phyloP scores from a whole-genome alignment of 345 rosid species.

The Salix udensis region DNA sequence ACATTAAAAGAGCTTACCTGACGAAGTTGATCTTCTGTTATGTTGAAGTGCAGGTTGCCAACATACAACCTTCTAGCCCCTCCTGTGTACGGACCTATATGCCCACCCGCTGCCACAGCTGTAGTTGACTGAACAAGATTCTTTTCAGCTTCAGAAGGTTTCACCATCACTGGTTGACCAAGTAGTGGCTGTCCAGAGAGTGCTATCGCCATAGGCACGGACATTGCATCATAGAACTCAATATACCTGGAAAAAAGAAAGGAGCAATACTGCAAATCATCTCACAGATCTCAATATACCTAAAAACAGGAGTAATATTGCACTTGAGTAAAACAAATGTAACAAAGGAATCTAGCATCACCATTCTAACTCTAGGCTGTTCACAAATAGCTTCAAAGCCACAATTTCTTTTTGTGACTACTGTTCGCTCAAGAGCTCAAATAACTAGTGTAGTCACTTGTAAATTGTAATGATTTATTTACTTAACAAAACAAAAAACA shows the following conservation, averaged over 20 bases:
- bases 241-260: slow-evolving; percentile 59
- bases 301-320: slow-evolving; percentile 27
- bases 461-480: not conserved
- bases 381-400: not conserved
- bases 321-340: not conserved
- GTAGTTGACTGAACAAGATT: slow-evolving; percentile 92
- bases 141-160: slow-evolving; percentile 99
- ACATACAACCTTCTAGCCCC: slow-evolving; percentile 90
- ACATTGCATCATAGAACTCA: slow-evolving; percentile 96
- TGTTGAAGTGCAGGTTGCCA: slow-evolving; percentile 86
- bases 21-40: slow-evolving; percentile 85
- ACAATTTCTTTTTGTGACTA: not conserved
- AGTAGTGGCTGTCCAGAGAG: slow-evolving; percentile 96
- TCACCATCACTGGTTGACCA: slow-evolving; percentile 96
- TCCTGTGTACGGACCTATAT: slow-evolving; percentile 65
- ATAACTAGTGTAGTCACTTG: not conserved
- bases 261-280: slow-evolving; percentile 34
- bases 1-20: slow-evolving; percentile 42
- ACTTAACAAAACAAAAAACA: not conserved
- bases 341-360: not conserved
- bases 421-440: not conserved
- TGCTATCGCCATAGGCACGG: slow-evolving; percentile 99
- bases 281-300: slow-evolving; percentile 89
- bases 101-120: slow-evolving; percentile 56
- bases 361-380: not conserved